Conservation (phyloP, 352 stramenopile species). For the Globisporangium paddicum region DNA sequence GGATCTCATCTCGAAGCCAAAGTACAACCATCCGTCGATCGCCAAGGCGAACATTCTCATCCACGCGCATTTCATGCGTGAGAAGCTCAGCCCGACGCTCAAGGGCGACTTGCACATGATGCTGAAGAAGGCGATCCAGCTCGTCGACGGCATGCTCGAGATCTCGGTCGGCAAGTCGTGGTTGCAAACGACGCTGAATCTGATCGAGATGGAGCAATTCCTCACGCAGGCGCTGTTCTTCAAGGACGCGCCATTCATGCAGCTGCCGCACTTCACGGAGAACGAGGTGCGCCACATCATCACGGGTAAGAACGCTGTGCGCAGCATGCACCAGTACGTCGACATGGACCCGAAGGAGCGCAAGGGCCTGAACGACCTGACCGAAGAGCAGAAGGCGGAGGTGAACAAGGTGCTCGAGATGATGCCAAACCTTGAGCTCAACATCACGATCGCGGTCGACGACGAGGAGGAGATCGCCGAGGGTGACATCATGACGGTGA, state of each 20-base stretch:
- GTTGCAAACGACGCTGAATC: slow-evolving; percentile 93
- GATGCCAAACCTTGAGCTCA: slow-evolving; percentile 93
- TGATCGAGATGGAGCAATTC: slow-evolving; percentile 98
- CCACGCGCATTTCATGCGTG: slow-evolving; percentile 93
- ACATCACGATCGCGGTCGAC: slow-evolving; percentile 88
- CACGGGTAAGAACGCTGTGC: slow-evolving; percentile 89
- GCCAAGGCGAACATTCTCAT: slow-evolving; percentile 88
- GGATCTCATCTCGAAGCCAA: slow-evolving; percentile 80
- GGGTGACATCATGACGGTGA: slow-evolving; percentile 98
- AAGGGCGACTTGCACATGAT: slow-evolving; percentile 92
- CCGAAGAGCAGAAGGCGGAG: slow-evolving; percentile 90
- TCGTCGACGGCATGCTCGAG: slow-evolving; percentile 99
- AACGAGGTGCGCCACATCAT: slow-evolving; percentile 91
- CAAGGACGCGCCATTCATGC: slow-evolving; percentile 88
- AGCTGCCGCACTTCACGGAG: slow-evolving; percentile 88
- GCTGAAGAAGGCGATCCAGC: slow-evolving; percentile 91
- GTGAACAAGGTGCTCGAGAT: slow-evolving; percentile 92
- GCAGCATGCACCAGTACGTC: slow-evolving; percentile 94
- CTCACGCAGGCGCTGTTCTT: slow-evolving; percentile 96
- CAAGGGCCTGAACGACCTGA: slow-evolving; percentile 91
- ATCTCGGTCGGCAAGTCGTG: slow-evolving; percentile 95
- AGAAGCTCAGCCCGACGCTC: slow-evolving; percentile 70
- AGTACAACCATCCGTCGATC: slow-evolving; percentile 84
- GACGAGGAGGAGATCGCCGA: slow-evolving; percentile 96
- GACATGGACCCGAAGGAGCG: slow-evolving; percentile 87